Evolutionary conservation across 768 basidiomycete species (phyloP), one percentile per base, ranked within the genome.

Genomic region (Kwoniella sp.): DNA sequence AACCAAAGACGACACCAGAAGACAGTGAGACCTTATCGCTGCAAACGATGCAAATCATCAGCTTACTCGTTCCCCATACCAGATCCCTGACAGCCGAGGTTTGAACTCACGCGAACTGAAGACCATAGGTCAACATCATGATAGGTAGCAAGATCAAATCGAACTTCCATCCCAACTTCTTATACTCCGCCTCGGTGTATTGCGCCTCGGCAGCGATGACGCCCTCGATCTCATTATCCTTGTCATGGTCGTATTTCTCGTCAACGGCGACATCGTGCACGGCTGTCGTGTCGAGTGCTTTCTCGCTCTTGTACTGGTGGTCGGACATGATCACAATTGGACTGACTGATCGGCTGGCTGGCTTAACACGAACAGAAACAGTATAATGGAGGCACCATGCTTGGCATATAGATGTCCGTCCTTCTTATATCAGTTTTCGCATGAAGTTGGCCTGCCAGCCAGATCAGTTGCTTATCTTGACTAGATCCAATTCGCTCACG

Each of bases 21-120:
- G 67, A 64, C 15, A 68, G 29, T 11, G 69, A 66, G 56, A 54
- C 53, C 57, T 70, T 70, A n/a, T 70, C 69, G 22, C 65, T 66
- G 38, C 57, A n/a, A 8, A 30, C 22, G n/a, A n/a, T 31, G 2
- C 23, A 2, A 34, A 17, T 8, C 23, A n/a, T 52, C n/a, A 53
- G 60, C 25, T 4, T 26, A 26, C n/a, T n/a, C n/a, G n/a, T n/a
- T 31, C 17, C n/a, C n/a, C 28, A 22, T 17, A n/a, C 11, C n/a
- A n/a, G n/a, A n/a, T n/a, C n/a, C n/a, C n/a, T 8, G 23, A 51
- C 5, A 26, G 2, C 17, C n/a, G 58, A 48, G 30, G 8, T 29
- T 22, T 7, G n/a, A n/a, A 60, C 58, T 55, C 41, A 66, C 65
- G 66, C 54, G 48, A 62, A 67, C 45, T 67, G 66, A 13, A 68